phyloP scores from a whole-genome alignment of 805 yeast genomes.

The Teunomyces cretensis region DNA sequence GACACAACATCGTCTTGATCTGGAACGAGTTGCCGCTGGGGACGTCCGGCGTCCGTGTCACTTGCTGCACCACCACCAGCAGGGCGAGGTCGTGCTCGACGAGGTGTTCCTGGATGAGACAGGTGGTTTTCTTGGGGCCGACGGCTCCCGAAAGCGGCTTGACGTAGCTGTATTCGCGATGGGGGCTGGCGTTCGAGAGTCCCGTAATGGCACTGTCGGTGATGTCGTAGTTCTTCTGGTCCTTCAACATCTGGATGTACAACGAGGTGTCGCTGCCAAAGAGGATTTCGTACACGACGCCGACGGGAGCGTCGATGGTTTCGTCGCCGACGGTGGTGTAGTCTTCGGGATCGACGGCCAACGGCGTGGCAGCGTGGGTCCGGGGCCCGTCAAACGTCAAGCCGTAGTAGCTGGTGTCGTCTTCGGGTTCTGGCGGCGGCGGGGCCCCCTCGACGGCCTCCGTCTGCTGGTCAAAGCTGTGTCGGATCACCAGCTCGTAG shows the following conservation, averaged over 20 bases:
- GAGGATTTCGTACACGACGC: conserved; percentile 55
- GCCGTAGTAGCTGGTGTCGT: conserved; percentile 15
- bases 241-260: conserved; percentile 42
- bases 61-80: conserved; percentile 50
- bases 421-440: conserved; percentile 2
- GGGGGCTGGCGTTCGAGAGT: conserved; percentile 35
- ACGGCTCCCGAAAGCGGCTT: conserved; percentile 68
- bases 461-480: conserved; percentile 35
- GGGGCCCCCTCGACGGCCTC: conserved; percentile 7
- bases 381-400: conserved; percentile 63
- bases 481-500: conserved; percentile 53
- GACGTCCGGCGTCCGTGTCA: conserved; percentile 73
- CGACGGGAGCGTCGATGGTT: conserved; percentile 60
- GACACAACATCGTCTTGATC: conserved; percentile 54
- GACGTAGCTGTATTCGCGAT: conserved; percentile 54
- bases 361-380: conserved; percentile 60
- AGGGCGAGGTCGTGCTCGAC: conserved; percentile 50
- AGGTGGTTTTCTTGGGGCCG: conserved; percentile 75
- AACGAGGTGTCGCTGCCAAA: conserved; percentile 59
- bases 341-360: conserved; percentile 39
- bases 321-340: conserved; percentile 62
- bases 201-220: conserved; percentile 38
- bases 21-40: conserved; percentile 72
- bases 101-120: conserved; percentile 60
- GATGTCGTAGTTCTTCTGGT: conserved; percentile 65